Evolutionary conservation across 495 filamentous ascomycete genomes (phyloP), one percentile per base, ranked within the genome.

Genomic region (Rostrohypoxylon terebratum): DNA sequence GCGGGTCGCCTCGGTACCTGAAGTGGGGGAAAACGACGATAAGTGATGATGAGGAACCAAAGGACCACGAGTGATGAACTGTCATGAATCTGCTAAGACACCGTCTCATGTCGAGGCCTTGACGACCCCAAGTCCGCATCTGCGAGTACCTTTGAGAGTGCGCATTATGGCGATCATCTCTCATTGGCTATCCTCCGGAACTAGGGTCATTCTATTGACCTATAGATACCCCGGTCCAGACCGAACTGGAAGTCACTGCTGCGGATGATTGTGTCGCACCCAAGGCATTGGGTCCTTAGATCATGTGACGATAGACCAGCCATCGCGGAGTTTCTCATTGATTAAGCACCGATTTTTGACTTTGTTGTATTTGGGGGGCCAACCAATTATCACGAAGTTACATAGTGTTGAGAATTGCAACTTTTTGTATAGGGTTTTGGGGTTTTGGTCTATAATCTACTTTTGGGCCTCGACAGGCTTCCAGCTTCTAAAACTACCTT

Each of bases 21-120:
- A 75, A 75, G 76, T 75, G 75, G 74, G 75, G 69, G 69, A 77
- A 71, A 74, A 75, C 72, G 75, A 78, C 76, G 76, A 78, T 78
- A 78, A 78, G 74, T 77, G 76, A 73, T 69, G 67, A 77, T 73
- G 74, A 77, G 69, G 59, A 70, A 70, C 75, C 74, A 74, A 77
- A 75, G 75, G 61, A 71, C 63, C 69, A 77, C 73, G 69, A 76
- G 71, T 69, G 75, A 63, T 78, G 76, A 78, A 78, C 74, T 78
- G 74, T 77, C 74, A 78, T 71, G 73, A 75, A 78, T 77, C 74
- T 75, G 71, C 71, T 74, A 75, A 78, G 76, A 78, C 76, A 78
- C 69, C 74, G 72, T 73, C 72, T 74, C 69, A 77, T 75, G 74
- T 75, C 74, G 76, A 78, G 68, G 70, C 60, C 70, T 73, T 60